Conservation (phyloP, 139 green algal species). For the Chlamydomonas asymmetrica region DNA sequence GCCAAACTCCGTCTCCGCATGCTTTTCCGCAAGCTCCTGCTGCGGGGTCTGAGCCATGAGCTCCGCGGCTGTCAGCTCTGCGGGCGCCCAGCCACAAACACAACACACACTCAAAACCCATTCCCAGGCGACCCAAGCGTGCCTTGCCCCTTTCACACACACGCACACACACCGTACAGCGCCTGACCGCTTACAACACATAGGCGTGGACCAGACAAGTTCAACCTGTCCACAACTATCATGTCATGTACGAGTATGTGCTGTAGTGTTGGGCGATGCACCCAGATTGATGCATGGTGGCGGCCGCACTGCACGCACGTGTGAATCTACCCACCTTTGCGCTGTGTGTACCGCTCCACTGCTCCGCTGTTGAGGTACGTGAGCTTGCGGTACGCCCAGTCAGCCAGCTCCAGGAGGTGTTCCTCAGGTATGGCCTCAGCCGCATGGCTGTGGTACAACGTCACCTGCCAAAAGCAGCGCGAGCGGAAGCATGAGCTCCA, state of each 20-base stretch:
- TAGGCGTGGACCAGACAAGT: no score
- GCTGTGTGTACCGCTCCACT: conserved; percentile 6
- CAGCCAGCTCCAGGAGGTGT: conserved; percentile 65
- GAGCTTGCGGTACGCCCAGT: conserved; percentile 80
- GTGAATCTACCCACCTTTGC: conserved; percentile 9
- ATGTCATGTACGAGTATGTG: no score
- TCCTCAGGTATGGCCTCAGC: conserved; percentile 67
- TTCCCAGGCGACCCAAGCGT: no score
- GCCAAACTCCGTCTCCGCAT: conserved; percentile 62
- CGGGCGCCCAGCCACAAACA: no score
- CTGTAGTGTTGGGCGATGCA: no score
- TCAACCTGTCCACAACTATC: no score
- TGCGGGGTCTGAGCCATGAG: conserved; percentile 45
- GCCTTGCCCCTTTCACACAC: no score
- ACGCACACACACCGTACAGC: no score
- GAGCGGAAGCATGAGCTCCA: no score
- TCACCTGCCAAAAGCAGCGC: conserved; percentile 56
- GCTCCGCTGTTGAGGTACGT: conserved; percentile 48
- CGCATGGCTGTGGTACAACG: conserved; percentile 67
- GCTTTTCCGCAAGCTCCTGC: conserved; percentile 71
- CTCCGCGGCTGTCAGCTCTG: conserved; percentile 42
- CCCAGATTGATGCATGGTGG: no score
- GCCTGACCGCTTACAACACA: no score
- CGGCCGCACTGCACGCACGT: background rate
- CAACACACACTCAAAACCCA: no score